Conservation (phyloP, 164 flowering plant genomes). For the Macadamia tetraphylla region DNA sequence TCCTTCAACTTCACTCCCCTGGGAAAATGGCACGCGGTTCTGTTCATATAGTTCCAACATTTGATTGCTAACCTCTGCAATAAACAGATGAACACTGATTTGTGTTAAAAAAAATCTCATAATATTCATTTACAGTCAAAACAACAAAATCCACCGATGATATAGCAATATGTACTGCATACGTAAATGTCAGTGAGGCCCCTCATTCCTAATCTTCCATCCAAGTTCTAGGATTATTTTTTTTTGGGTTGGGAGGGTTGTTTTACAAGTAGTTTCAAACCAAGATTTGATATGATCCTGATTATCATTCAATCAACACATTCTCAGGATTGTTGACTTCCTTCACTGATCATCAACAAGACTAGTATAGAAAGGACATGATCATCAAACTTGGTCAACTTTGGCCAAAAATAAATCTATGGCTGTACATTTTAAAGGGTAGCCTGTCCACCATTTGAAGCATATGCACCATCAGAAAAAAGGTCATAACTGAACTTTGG, state of each 20-base stretch:
- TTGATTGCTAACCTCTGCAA: conserved; percentile 97
- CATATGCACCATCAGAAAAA: no score
- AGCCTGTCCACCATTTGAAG: not conserved
- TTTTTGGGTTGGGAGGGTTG: no score
- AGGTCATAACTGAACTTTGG: not conserved
- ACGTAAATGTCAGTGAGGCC: not conserved
- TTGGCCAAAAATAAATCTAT: not conserved
- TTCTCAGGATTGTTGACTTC: no score
- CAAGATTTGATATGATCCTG: not conserved
- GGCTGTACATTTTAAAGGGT: not conserved
- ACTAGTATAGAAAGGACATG: not conserved
- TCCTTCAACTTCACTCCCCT: conserved; percentile 75
- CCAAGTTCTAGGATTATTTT: no score
- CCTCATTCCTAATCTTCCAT: conserved; percentile 1
- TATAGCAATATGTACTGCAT: not conserved
- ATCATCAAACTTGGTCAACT: not conserved
- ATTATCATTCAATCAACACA: not conserved
- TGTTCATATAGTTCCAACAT: conserved; percentile 97
- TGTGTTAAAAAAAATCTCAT: not conserved
- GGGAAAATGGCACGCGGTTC: conserved; percentile 64
- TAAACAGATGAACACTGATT: conserved; percentile 6
- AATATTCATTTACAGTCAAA: no score
- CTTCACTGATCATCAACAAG: not conserved
- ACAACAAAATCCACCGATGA: not conserved
- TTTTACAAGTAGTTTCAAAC: no score